phyloP scores from a whole-genome alignment of 208 protist species.

The Baffinella frigidus region DNA sequence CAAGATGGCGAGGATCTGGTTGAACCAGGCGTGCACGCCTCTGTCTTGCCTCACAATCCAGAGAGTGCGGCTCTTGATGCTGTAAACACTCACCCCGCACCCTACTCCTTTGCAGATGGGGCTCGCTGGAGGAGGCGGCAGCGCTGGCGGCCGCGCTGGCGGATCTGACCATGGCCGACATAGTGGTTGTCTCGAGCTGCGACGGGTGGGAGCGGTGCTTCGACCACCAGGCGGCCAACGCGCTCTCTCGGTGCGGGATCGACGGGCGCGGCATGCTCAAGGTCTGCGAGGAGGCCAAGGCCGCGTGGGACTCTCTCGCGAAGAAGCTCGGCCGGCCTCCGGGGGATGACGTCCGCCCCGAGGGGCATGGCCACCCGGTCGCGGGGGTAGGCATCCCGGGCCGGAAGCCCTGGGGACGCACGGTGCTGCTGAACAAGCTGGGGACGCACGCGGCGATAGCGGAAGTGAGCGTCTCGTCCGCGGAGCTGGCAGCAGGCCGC shows the following conservation, averaged over 20 bases:
- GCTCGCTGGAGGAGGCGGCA: background rate
- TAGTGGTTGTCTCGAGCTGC: conserved; percentile 20
- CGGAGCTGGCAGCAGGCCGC: background rate
- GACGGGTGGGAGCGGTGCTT: conserved; percentile 55
- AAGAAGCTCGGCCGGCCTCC: background rate
- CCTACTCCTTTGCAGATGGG: too few species aligned
- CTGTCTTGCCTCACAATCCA: too few species aligned
- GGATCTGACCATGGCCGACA: background rate
- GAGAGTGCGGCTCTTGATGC: too few species aligned
- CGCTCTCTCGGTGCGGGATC: conserved; percentile 10
- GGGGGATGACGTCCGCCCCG: background rate
- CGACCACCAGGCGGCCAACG: background rate
- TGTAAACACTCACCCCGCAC: too few species aligned
- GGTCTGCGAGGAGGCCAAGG: conserved; percentile 48
- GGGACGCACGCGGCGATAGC: background rate
- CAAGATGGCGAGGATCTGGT: too few species aligned
- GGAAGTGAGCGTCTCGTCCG: background rate
- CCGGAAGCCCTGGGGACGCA: conserved; percentile 31
- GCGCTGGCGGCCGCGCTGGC: background rate
- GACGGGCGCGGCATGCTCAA: conserved; percentile 29
- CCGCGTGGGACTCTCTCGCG: background rate
- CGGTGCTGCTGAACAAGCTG: background rate
- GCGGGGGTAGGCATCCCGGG: conserved; percentile 27
- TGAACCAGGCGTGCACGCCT: too few species aligned
- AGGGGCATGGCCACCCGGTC: conserved; percentile 40